A percentile compares a stretch with the other conserved stretches of the same genome.
These are phyloP conservation scores for Cyberlindnera lachancei DNA, from an alignment of 805 yeast genomes.

Conservation along the genomic window DNA sequence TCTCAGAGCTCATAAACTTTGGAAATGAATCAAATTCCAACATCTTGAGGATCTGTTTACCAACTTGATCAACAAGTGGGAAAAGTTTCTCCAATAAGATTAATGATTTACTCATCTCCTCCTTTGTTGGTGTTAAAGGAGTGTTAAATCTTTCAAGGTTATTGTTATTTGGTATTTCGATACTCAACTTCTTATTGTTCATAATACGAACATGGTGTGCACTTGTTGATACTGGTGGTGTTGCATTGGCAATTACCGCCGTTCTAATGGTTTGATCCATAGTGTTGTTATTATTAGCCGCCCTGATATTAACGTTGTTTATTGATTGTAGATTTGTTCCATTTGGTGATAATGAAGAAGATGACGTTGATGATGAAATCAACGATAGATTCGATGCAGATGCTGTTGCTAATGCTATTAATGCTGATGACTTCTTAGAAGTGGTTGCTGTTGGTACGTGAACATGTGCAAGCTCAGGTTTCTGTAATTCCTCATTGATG, in stretches of 20 bases:
- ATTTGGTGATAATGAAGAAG: constrained; percentile 4
- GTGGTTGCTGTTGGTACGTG: no score
- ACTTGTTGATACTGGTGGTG: not conserved
- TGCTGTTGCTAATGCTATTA: no score
- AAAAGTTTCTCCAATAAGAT: constrained; percentile 29
- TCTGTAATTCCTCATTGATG: no score
- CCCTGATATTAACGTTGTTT: not conserved
- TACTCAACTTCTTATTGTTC: constrained; percentile 16
- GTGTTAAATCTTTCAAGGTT: not conserved
- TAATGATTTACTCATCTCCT: constrained; percentile 27
- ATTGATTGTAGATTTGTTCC: not conserved
- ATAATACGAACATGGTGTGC: not conserved
- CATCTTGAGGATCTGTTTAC: constrained; percentile 42
- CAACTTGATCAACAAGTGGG: constrained; percentile 42
- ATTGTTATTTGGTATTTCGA: constrained; percentile 11
- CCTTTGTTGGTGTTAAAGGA: constrained; percentile 26
- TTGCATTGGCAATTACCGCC: no score
- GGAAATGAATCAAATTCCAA: constrained; percentile 72
- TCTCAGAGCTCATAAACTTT: constrained; percentile 47
- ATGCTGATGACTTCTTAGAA: no score
- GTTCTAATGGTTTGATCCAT: not conserved
- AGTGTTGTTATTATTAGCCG: not conserved
- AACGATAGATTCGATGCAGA: no score
- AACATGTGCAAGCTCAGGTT: no score
- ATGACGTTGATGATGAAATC: no score